Percentiles rank a stretch among this genome's conserved stretches.
These are phyloP conservation scores for Amphirosellinia nigrospora DNA, from an alignment of 495 filamentous ascomycete genomes.

Conservation along the genomic window DNA sequence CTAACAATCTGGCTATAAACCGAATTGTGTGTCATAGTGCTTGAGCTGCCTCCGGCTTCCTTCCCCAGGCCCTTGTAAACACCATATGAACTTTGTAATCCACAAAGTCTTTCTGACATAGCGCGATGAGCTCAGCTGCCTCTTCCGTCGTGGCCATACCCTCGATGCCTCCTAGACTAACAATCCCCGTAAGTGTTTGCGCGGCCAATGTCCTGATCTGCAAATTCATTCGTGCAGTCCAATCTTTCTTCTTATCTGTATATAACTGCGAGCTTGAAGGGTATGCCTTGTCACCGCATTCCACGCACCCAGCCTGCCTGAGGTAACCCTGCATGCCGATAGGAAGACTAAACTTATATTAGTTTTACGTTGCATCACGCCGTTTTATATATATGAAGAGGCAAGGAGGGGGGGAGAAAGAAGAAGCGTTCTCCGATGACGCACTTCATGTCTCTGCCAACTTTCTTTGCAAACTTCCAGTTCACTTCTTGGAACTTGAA, in stretches of 20 bases:
- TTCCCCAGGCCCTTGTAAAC: constrained; percentile 17
- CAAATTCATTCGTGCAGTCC: constrained; percentile 8
- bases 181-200: constrained; percentile 10
- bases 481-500: constrained; percentile 15
- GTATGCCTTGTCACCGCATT: constrained; percentile 19
- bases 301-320: constrained; percentile 5
- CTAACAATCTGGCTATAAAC: not conserved
- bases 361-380: not conserved
- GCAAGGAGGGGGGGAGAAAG: not conserved
- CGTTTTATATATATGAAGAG: not conserved
- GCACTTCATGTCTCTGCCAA: constrained; percentile 15
- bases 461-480: constrained; percentile 17
- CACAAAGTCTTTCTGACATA: not conserved
- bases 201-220: not conserved
- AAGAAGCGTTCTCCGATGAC: not conserved
- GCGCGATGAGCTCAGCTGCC: not conserved
- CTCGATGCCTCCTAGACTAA: constrained; percentile 13
- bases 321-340: constrained; percentile 16
- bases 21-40: not conserved
- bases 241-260: not conserved
- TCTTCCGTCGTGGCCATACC: constrained; percentile 22
- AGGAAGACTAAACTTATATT: constrained; percentile 9
- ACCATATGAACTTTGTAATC: constrained; percentile 12
- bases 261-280: not conserved
- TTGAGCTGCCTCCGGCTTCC: constrained; percentile 5